Evolutionary conservation across 495 filamentous ascomycete genomes (phyloP).

Genomic region (Neurospora sp.): DNA sequence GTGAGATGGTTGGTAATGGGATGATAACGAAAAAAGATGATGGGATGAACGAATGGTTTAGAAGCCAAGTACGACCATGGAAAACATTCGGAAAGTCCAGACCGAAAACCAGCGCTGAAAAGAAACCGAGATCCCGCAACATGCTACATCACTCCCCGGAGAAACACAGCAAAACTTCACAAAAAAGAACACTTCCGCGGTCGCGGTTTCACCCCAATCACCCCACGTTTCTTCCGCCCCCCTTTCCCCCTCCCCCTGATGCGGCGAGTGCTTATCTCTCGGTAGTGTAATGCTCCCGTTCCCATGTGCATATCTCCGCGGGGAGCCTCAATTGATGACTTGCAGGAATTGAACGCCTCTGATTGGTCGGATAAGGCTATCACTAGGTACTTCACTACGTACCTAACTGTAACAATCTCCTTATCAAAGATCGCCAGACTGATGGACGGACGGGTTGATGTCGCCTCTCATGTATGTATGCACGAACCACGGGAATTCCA

Average conservation of each 20-base stretch:
- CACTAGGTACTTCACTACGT: background rate
- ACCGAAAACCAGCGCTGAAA: background rate
- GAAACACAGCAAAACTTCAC: no score
- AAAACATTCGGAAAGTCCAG: background rate
- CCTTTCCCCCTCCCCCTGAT: background rate
- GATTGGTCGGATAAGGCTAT: conserved; percentile 2
- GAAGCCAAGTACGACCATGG: background rate
- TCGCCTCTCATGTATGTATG: no score
- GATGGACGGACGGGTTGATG: no score
- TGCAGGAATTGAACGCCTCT: background rate
- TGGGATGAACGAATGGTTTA: background rate
- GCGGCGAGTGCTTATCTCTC: background rate
- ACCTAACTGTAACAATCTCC: background rate
- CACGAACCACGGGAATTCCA: no score
- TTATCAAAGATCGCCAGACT: background rate
- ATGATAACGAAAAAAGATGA: background rate
- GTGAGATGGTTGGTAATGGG: background rate
- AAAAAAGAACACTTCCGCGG: no score
- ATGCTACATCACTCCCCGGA: no score
- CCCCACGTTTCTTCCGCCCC: background rate
- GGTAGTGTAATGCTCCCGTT: background rate
- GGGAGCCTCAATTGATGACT: conserved; percentile 4
- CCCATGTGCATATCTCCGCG: conserved; percentile 1
- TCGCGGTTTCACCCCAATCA: background rate
- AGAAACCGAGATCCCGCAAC: background rate